Evolutionary conservation across 805 yeast species (phyloP).

Genomic region (Ogataea zsoltii): DNA sequence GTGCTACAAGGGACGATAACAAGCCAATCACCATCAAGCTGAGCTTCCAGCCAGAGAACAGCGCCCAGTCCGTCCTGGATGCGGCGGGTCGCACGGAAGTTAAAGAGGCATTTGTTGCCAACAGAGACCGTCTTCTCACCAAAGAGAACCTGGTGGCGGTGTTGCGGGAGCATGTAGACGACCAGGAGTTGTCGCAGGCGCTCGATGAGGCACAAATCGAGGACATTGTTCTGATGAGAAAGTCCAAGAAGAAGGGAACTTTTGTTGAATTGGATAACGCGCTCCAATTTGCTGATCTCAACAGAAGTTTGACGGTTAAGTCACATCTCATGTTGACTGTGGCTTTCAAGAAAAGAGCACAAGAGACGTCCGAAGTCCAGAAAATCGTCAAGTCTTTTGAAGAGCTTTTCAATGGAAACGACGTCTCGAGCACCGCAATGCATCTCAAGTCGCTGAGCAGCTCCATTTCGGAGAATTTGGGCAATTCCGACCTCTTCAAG

Average conservation of each 20-base stretch:
- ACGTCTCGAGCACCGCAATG: conserved; percentile 4
- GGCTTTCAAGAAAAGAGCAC: not conserved
- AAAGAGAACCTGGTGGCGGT: conserved; percentile 8
- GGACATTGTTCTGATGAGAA: conserved; percentile 33
- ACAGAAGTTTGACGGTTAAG: conserved; percentile 50
- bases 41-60: not conserved
- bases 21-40: conserved; percentile 5
- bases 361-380: conserved; percentile 14
- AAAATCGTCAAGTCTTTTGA: conserved; percentile 14
- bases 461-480: conserved; percentile 24
- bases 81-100: not conserved
- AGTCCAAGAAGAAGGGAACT: conserved; percentile 45
- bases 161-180: not conserved
- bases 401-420: conserved; percentile 16
- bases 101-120: conserved; percentile 1
- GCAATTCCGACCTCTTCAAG: conserved; percentile 24
- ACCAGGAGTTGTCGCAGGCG: conserved; percentile 1
- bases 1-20: not conserved
- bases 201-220: not conserved
- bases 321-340: conserved; percentile 40
- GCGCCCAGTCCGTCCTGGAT: not conserved
- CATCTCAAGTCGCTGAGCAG: conserved; percentile 18
- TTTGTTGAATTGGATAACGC: conserved; percentile 41
- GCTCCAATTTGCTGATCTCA: conserved; percentile 44
- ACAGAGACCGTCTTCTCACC: conserved; percentile 1